Percentiles rank a stretch among this genome's conserved stretches.
These are phyloP conservation scores for Globisporangium canariense DNA, from an alignment of 352 stramenopile species.

Conservation along the genomic window DNA sequence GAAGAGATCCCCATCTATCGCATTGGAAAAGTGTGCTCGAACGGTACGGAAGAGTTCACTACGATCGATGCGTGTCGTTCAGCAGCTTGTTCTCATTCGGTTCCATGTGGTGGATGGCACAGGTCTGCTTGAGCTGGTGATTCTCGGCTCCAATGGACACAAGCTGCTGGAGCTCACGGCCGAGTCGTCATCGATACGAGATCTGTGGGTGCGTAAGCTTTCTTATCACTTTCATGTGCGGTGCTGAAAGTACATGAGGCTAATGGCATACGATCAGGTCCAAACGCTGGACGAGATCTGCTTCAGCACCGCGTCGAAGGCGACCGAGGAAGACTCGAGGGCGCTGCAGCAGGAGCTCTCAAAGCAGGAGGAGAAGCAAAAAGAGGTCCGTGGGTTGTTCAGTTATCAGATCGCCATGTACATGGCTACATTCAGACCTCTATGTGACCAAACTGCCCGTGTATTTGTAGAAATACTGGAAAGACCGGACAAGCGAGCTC, in stretches of 20 bases:
- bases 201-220: slow-evolving; percentile 40
- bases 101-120: neutral
- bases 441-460: neutral
- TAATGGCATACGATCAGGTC: slow-evolving; percentile 13
- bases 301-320: slow-evolving; percentile 9
- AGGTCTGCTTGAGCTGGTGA: slow-evolving; percentile 42
- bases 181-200: slow-evolving; percentile 31
- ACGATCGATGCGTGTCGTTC: neutral
- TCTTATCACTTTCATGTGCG: neutral
- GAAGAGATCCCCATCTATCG: slow-evolving; percentile 53
- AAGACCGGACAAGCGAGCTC: slow-evolving; percentile 53
- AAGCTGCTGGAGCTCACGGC: slow-evolving; percentile 66
- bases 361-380: slow-evolving; percentile 60
- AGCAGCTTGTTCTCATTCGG: neutral
- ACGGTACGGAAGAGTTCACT: slow-evolving; percentile 23
- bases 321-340: slow-evolving; percentile 31
- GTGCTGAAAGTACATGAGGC: neutral
- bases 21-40: slow-evolving; percentile 55
- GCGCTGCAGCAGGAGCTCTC: slow-evolving; percentile 43
- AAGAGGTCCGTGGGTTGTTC: slow-evolving; percentile 28
- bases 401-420: neutral
- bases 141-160: slow-evolving; percentile 49
- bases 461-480: slow-evolving; percentile 59
- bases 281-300: slow-evolving; percentile 70
- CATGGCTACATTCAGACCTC: neutral